phyloP scores from a whole-genome alignment of 2,329 filamentous ascomycete genomes.

The Xylaria digitata region DNA sequence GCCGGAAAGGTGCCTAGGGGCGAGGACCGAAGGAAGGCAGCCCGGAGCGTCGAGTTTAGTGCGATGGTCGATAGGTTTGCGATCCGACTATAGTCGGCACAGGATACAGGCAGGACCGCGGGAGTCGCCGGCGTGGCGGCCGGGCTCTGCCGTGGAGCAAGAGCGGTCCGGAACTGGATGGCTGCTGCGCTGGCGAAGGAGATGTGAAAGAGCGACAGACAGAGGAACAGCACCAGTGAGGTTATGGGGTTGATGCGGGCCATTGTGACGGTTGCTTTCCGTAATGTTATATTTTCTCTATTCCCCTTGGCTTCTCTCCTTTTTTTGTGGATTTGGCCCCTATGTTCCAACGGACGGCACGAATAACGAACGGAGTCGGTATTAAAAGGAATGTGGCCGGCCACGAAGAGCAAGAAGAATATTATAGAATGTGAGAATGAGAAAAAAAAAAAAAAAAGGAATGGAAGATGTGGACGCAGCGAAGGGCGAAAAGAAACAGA shows the following conservation, averaged over 20 bases:
- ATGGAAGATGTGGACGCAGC: constrained; percentile 25
- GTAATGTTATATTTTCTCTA: constrained; percentile 7
- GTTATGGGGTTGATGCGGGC: constrained; percentile 38
- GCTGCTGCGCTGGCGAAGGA: constrained; percentile 37
- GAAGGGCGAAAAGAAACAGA: constrained; percentile 40
- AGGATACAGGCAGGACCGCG: constrained; percentile 42
- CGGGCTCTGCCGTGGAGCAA: constrained; percentile 44
- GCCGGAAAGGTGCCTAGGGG: constrained; percentile 55
- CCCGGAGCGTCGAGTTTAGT: constrained; percentile 58
- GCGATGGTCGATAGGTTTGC: constrained; percentile 61
- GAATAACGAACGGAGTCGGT: constrained; percentile 19
- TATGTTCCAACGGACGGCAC: constrained; percentile 20
- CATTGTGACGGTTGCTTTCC: constrained; percentile 36
- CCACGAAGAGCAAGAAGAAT: constrained; percentile 34
- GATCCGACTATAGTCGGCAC: constrained; percentile 57
- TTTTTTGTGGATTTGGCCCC: constrained; percentile 14
- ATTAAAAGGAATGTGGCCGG: constrained; percentile 43
- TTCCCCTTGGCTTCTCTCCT: constrained; percentile 11
- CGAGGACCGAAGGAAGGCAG: constrained; percentile 58
- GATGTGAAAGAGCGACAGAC: constrained; percentile 42
- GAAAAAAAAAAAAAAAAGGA: background rate
- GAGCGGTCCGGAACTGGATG: constrained; percentile 33
- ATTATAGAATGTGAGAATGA: constrained; percentile 7
- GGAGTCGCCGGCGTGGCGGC: constrained; percentile 28
- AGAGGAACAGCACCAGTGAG: constrained; percentile 42